Conservation (phyloP, 129 eudicot genomes). For the Heracleum sosnowskyi region DNA sequence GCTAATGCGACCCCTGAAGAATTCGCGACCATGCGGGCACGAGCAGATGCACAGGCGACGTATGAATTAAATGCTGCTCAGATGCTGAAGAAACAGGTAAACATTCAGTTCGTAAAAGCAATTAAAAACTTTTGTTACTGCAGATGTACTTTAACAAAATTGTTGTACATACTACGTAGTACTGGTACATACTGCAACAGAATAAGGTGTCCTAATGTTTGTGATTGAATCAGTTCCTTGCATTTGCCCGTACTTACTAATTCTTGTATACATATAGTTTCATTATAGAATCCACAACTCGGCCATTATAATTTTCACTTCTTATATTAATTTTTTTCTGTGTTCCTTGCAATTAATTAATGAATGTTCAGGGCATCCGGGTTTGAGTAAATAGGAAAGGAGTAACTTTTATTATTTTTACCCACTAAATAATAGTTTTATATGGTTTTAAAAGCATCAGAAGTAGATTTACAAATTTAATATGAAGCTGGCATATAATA, state of each 20-base stretch:
- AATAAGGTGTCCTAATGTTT: neutral
- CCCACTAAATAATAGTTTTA: neutral
- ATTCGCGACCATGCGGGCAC: slow-evolving; percentile 73
- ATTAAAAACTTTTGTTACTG: neutral
- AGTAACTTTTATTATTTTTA: neutral
- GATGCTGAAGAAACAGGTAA: slow-evolving; percentile 89
- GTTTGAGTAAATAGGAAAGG: neutral
- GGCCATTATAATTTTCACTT: neutral
- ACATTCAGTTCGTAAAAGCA: neutral
- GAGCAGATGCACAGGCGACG: slow-evolving; percentile 65
- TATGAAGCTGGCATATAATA: neutral
- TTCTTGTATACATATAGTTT: neutral
- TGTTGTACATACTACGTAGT: neutral
- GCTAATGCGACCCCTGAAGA: slow-evolving; percentile 93
- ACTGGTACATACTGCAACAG: neutral
- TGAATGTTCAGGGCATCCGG: neutral
- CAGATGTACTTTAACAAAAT: neutral
- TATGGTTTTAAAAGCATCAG: neutral
- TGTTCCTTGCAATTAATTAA: neutral
- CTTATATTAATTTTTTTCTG: neutral
- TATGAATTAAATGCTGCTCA: slow-evolving; percentile 84
- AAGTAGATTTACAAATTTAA: neutral
- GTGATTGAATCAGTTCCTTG: neutral
- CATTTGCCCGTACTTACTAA: neutral
- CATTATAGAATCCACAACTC: neutral